These are phyloP conservation scores for Russula dissimulans DNA, from an alignment of 768 basidiomycete species.

Conservation along the genomic window DNA sequence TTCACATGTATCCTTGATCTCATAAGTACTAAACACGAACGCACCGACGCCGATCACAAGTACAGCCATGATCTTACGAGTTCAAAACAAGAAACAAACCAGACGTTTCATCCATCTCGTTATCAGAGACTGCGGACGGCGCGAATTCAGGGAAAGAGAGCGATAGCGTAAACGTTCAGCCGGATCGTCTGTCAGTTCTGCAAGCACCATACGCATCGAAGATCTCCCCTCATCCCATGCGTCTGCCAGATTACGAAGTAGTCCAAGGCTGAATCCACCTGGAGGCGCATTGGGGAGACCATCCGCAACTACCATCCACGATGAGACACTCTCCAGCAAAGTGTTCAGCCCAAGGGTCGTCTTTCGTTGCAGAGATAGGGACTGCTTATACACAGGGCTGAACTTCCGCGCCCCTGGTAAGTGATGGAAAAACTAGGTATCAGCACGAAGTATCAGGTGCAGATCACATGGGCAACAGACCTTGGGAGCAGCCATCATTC, in stretches of 20 bases:
- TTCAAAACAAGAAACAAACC: too few relatives aligned
- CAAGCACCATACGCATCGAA: not conserved
- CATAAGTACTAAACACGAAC: too few relatives aligned
- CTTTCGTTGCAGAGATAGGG: not conserved
- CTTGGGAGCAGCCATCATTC: not conserved
- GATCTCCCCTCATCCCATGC: not conserved
- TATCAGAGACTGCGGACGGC: too few relatives aligned
- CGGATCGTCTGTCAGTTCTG: not conserved
- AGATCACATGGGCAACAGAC: not conserved
- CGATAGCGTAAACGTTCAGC: not conserved
- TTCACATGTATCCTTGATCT: too few relatives aligned
- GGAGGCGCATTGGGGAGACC: too few relatives aligned
- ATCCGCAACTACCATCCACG: not conserved
- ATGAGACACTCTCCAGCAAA: not conserved
- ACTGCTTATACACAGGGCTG: not conserved
- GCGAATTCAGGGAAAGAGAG: not conserved
- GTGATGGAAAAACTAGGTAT: not conserved
- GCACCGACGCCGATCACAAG: too few relatives aligned
- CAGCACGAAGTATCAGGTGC: not conserved
- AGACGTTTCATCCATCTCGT: too few relatives aligned
- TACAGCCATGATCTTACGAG: too few relatives aligned
- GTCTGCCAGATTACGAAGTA: not conserved
- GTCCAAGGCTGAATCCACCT: not conserved
- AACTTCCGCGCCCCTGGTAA: not conserved
- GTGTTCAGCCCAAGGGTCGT: not conserved